phyloP scores from a whole-genome alignment of 305 asterid species.

The Solanum hybrid region DNA sequence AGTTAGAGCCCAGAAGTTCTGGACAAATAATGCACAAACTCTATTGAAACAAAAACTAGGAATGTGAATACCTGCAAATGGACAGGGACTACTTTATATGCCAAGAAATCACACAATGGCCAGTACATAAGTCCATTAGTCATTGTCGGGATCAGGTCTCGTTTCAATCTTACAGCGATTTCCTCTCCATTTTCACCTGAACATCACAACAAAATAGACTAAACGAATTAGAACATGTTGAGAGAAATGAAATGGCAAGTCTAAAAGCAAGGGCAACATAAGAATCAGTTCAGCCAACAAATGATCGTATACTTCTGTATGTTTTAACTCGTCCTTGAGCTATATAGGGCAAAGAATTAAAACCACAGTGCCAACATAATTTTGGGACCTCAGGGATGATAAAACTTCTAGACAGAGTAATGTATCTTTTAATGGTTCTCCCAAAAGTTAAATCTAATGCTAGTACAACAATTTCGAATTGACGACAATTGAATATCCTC shows the following conservation, averaged over 20 bases:
- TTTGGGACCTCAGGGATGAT: no score
- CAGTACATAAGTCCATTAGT: conserved; percentile 61
- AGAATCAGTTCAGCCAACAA: background rate
- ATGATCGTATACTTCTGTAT: background rate
- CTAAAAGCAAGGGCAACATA: background rate
- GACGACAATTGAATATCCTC: background rate
- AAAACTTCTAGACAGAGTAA: no score
- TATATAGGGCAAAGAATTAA: no score
- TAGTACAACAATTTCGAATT: background rate
- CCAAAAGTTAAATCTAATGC: background rate
- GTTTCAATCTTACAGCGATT: conserved; percentile 62
- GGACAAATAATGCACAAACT: background rate
- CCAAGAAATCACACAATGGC: conserved; percentile 82
- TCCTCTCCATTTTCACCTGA: conserved; percentile 11
- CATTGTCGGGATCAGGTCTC: conserved; percentile 77
- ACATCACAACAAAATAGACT: background rate
- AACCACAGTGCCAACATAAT: no score
- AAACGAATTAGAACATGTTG: background rate
- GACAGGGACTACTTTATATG: conserved; percentile 72
- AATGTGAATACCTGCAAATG: conserved; percentile 56
- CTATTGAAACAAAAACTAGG: background rate
- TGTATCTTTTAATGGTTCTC: no score
- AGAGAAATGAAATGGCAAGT: background rate
- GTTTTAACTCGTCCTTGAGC: no score
- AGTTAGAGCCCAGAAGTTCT: background rate